These are phyloP conservation scores for Sporothrix variecibatus DNA, from an alignment of 2,329 filamentous ascomycete genomes.

Conservation along the genomic window DNA sequence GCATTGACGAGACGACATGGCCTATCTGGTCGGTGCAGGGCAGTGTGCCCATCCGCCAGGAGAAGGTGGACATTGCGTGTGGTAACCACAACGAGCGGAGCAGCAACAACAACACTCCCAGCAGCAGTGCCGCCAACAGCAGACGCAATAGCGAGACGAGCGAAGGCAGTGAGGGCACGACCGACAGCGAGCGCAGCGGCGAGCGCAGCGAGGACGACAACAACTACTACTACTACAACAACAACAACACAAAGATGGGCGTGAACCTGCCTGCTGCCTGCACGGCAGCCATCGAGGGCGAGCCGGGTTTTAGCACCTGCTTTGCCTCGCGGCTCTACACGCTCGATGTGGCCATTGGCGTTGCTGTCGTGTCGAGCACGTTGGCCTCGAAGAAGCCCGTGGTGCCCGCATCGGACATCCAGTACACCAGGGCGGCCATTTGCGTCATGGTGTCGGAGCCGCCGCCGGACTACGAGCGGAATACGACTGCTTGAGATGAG, in stretches of 20 bases:
- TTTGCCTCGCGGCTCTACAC: slow-evolving; percentile 25
- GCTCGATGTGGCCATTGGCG: slow-evolving; percentile 23
- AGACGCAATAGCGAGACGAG: background rate
- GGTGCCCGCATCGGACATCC: background rate
- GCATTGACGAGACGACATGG: slow-evolving; percentile 11
- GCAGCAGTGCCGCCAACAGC: background rate
- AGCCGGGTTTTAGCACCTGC: slow-evolving; percentile 24
- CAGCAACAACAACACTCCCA: background rate
- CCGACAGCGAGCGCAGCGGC: background rate
- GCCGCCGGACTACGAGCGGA: slow-evolving; percentile 15
- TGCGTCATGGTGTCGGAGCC: slow-evolving; percentile 16
- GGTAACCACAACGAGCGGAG: background rate
- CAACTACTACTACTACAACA: background rate
- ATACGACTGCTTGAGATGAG: background rate
- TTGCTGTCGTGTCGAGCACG: background rate
- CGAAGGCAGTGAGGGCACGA: background rate
- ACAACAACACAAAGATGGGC: background rate
- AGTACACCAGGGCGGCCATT: background rate
- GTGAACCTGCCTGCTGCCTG: background rate
- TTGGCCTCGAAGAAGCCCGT: background rate
- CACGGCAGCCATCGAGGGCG: background rate
- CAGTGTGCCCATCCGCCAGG: slow-evolving; percentile 15
- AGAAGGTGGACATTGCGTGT: slow-evolving; percentile 15
- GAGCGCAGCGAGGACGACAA: background rate
- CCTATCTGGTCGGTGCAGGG: slow-evolving; percentile 22